Conservation (phyloP, 345 rosid species). For the Geranium brycei region DNA sequence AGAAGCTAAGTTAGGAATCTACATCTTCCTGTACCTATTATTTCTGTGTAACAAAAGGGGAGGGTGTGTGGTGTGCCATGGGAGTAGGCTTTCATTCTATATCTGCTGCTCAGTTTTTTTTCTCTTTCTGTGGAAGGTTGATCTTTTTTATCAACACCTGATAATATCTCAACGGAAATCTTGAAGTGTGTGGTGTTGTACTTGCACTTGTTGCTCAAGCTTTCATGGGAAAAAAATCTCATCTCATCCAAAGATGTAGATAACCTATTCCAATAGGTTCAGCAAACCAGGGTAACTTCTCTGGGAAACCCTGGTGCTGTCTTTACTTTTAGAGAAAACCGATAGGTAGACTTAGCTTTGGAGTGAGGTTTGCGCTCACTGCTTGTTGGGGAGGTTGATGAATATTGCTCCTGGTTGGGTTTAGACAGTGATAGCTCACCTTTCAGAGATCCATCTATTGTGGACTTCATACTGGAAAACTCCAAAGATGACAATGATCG, state of each 20-base stretch:
- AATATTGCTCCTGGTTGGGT: conserved; percentile 74
- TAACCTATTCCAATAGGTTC: conserved; percentile 74
- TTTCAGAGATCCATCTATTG: conserved; percentile 58
- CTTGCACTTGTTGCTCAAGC: conserved; percentile 90
- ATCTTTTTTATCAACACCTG: conserved; percentile 68
- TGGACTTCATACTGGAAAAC: conserved; percentile 68
- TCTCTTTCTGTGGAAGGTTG: conserved; percentile 36
- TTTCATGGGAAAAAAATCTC: conserved; percentile 67
- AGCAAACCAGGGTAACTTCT: conserved; percentile 45
- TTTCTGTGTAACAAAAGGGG: neutral
- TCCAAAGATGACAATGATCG: conserved; percentile 55
- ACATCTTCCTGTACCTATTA: neutral
- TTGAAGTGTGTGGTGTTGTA: conserved; percentile 80
- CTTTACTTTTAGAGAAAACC: conserved; percentile 33
- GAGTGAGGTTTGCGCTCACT: conserved; percentile 86
- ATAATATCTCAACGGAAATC: conserved; percentile 64
- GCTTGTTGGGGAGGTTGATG: conserved; percentile 79
- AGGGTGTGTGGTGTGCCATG: too few relatives aligned
- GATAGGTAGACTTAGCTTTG: conserved; percentile 64
- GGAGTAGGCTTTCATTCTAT: neutral
- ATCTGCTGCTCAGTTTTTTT: neutral
- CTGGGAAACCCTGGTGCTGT: conserved; percentile 33
- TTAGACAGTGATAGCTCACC: conserved; percentile 55
- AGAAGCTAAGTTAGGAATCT: conserved; percentile 40
- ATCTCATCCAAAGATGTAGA: conserved; percentile 67